Evolutionary conservation across 2,329 filamentous ascomycete genomes (phyloP).

Genomic region (Aspergillus ustus): DNA sequence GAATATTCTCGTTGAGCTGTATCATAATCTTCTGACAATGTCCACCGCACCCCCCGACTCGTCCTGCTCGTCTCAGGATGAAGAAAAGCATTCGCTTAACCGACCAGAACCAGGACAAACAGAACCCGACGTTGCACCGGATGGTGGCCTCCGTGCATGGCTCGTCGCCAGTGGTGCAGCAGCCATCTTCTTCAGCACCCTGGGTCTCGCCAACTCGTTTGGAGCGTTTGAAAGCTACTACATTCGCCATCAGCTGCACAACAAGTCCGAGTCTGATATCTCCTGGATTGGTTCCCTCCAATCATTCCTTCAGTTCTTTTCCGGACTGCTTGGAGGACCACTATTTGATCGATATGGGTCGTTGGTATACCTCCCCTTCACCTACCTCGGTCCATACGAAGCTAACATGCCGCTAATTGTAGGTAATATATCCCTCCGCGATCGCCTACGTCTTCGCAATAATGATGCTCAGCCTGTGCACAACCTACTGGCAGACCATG

Average conservation of each 20-base stretch:
- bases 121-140: constrained; percentile 23
- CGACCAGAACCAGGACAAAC: no score
- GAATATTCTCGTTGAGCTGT: no score
- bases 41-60: no score
- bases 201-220: constrained; percentile 52
- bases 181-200: constrained; percentile 41
- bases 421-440: constrained; percentile 23
- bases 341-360: constrained; percentile 31
- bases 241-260: constrained; percentile 44
- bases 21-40: no score
- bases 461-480: constrained; percentile 66
- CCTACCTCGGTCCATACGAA: no score
- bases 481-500: constrained; percentile 59
- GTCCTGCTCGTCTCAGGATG: no score
- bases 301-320: constrained; percentile 27
- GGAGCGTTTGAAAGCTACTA: constrained; percentile 57
- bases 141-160: constrained; percentile 30
- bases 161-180: constrained; percentile 29
- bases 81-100: no score
- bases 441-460: constrained; percentile 57
- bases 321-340: constrained; percentile 26
- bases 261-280: constrained; percentile 45
- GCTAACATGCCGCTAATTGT: not conserved
- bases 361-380: constrained; percentile 27
- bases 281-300: constrained; percentile 53